These are phyloP conservation scores for Excoecaria agallocha DNA, from an alignment of 345 rosid species.

Conservation along the genomic window DNA sequence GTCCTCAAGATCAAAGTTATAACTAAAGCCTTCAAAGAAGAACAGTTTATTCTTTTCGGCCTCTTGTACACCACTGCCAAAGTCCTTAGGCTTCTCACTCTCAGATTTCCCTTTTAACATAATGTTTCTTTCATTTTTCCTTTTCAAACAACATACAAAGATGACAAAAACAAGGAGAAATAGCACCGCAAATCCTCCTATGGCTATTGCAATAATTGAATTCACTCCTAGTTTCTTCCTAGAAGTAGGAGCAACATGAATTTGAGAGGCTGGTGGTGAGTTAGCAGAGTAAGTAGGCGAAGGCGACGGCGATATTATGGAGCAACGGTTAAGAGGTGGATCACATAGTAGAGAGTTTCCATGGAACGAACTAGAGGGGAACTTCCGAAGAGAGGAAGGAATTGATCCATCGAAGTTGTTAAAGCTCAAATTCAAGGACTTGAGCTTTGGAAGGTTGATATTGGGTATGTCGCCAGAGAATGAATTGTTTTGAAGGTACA, in stretches of 20 bases:
- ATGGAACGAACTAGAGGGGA: slow-evolving; percentile 43
- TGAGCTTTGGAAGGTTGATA: slow-evolving; percentile 48
- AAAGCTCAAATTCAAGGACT: slow-evolving; percentile 51
- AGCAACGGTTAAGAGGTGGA: slow-evolving; percentile 47
- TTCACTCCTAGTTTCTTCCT: slow-evolving; percentile 38
- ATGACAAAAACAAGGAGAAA: slow-evolving; percentile 37
- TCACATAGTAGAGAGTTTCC: slow-evolving; percentile 72
- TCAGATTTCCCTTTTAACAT: slow-evolving; percentile 33
- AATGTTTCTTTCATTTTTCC: slow-evolving; percentile 27
- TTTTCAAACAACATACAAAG: slow-evolving; percentile 42
- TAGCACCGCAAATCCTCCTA: slow-evolving; percentile 43
- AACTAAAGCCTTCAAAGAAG: slow-evolving; percentile 66
- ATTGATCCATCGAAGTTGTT: slow-evolving; percentile 65
- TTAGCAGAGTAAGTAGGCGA: slow-evolving; percentile 31
- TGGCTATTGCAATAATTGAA: slow-evolving; percentile 39
- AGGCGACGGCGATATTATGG: slow-evolving; percentile 25
- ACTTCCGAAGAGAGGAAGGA: slow-evolving; percentile 47
- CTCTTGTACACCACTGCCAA: slow-evolving; percentile 86
- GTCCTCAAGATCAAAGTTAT: slow-evolving; percentile 74
- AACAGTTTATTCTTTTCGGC: slow-evolving; percentile 78
- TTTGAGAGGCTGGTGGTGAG: slow-evolving; percentile 27
- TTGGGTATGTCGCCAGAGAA: slow-evolving; percentile 48
- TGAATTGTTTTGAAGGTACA: slow-evolving; percentile 56
- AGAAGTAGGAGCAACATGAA: slow-evolving; percentile 11
- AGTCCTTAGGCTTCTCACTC: slow-evolving; percentile 53